Conservation (phyloP, 192 early-diverging fungal genomes). For the Dissophora ornata region DNA sequence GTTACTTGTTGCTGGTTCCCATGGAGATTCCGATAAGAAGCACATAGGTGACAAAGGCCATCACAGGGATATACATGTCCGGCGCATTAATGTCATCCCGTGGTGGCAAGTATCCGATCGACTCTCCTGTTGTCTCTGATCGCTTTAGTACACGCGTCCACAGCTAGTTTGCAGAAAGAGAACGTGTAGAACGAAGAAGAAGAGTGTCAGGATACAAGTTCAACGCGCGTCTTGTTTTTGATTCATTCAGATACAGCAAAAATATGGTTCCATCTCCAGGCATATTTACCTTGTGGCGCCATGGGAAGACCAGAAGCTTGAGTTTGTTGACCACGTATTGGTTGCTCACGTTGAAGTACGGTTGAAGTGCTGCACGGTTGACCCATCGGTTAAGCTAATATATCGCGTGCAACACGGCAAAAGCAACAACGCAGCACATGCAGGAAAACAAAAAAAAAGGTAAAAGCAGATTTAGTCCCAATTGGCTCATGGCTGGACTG, state of each 20-base stretch:
- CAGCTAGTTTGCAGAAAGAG: constrained; percentile 51
- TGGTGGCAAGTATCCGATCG: constrained; percentile 83
- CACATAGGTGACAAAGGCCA: constrained; percentile 94
- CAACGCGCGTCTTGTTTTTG: no score
- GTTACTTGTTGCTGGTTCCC: constrained; percentile 66
- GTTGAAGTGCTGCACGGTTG: constrained; percentile 85
- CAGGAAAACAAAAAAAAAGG: neutral
- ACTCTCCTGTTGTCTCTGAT: constrained; percentile 80
- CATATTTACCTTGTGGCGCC: constrained; percentile 84
- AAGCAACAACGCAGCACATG: neutral
- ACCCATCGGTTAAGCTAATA: constrained; percentile 84
- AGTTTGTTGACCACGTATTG: constrained; percentile 93
- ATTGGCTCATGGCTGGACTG: no score
- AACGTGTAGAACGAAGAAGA: neutral
- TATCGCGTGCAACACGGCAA: neutral
- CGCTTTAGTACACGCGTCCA: constrained; percentile 84
- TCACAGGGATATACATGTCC: constrained; percentile 96
- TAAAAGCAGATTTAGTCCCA: no score
- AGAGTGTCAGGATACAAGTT: neutral
- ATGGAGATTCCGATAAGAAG: constrained; percentile 77
- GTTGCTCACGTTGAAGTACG: constrained; percentile 97
- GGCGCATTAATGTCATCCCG: constrained; percentile 95
- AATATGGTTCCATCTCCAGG: no score
- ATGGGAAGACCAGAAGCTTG: constrained; percentile 88
- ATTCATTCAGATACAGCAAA: no score